Percentiles rank a stretch among this genome's conserved stretches.
These are phyloP conservation scores for Iris macrosiphon DNA, from an alignment of 106 monocot genomes.

Conservation along the genomic window DNA sequence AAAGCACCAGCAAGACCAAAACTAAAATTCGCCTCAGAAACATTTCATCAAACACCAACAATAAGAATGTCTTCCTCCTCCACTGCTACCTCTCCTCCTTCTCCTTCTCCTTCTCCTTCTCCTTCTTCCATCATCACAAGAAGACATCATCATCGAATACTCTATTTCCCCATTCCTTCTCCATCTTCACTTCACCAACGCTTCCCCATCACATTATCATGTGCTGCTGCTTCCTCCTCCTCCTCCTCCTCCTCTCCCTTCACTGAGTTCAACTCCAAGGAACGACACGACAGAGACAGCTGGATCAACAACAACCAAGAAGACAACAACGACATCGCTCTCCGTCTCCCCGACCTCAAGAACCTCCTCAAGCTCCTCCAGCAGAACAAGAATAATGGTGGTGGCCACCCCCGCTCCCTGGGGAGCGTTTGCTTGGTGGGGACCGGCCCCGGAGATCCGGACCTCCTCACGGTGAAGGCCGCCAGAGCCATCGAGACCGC, in stretches of 20 bases:
- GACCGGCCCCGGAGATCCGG: slow-evolving; percentile 94
- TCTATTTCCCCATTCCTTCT: no score
- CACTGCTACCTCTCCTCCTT: no score
- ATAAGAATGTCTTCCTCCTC: no score
- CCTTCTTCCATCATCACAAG: no score
- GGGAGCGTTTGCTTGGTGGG: slow-evolving; percentile 79
- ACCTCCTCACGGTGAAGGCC: slow-evolving; percentile 89
- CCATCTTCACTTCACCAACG: no score
- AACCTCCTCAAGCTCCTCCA: slow-evolving; percentile 55
- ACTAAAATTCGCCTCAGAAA: no score
- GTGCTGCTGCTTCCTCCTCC: no score
- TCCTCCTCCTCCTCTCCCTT: slow-evolving; percentile 10
- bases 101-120: no score
- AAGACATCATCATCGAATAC: no score
- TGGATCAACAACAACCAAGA: slow-evolving; percentile 9
- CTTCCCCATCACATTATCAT: background rate
- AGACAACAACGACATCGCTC: slow-evolving; percentile 33
- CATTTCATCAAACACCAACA: no score
- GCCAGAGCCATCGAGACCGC: slow-evolving; percentile 77
- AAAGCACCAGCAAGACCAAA: no score
- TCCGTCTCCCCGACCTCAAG: slow-evolving; percentile 73
- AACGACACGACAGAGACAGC: slow-evolving; percentile 18
- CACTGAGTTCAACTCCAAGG: slow-evolving; percentile 12
- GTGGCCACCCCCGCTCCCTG: slow-evolving; percentile 11
- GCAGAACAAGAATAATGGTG: no score